Percentiles rank a stretch among this genome's conserved stretches.
Conservation (phyloP, 83 land plant species). For the Picea engelmannii region DNA sequence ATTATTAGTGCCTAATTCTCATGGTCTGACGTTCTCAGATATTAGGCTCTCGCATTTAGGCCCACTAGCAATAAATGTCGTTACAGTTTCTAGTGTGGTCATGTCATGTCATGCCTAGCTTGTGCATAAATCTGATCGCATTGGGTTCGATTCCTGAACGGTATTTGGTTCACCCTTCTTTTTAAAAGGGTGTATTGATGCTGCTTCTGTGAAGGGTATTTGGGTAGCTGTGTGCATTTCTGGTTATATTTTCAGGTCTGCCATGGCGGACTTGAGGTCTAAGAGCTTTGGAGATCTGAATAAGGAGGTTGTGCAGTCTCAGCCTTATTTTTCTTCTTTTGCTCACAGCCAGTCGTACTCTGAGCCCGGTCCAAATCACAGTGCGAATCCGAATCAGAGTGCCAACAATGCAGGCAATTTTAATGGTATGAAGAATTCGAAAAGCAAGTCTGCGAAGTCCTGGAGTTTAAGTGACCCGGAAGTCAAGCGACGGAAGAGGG, state of each 20-base stretch:
- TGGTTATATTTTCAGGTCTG: neutral
- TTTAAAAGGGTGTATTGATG: no score
- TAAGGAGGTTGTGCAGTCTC: conserved; percentile 9
- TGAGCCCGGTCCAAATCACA: neutral
- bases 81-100: no score
- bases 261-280: neutral
- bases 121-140: no score
- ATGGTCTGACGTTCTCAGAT: no score
- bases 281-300: neutral
- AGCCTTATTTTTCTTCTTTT: neutral
- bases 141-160: no score
- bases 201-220: no score
- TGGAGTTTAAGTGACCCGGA: conserved; percentile 54
- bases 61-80: no score
- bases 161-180: no score
- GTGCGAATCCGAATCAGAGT: no score
- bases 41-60: no score
- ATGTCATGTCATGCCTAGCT: no score
- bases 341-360: neutral
- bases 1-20: no score
- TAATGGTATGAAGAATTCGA: neutral
- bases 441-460: conserved; percentile 1
- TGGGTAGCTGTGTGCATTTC: neutral
- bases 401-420: neutral
- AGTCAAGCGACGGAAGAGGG: conserved; percentile 54